Evolutionary conservation across 208 protist genomes (phyloP).

Genomic region (Porcisia deanei): DNA sequence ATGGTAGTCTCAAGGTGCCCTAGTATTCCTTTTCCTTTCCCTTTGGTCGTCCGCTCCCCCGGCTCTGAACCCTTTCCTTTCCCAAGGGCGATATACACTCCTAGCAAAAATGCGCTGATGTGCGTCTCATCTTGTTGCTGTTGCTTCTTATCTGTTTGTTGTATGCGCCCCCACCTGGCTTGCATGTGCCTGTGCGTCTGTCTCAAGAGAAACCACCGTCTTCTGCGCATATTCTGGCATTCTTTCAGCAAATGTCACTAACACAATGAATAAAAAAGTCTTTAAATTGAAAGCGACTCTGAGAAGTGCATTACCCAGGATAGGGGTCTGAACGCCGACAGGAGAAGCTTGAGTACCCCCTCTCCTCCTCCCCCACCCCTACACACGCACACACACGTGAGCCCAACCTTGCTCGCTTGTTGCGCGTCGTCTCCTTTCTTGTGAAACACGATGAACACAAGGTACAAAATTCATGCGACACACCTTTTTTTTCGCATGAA

Average conservation of each 20-base stretch:
- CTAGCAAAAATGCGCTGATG: background rate
- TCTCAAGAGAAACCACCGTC: background rate
- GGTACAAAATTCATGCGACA: background rate
- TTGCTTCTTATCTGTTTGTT: background rate
- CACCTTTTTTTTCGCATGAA: background rate
- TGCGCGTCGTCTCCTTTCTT: background rate
- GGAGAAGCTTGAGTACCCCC: background rate
- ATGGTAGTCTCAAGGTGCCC: no score
- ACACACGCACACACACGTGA: no score
- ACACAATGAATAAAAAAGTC: background rate
- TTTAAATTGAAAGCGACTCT: background rate
- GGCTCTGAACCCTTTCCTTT: background rate
- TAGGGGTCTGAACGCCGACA: background rate
- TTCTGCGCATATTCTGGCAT: background rate
- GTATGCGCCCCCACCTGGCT: background rate
- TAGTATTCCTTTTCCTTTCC: background rate
- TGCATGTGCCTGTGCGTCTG: background rate
- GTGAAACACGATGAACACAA: no score
- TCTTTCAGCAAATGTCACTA: background rate
- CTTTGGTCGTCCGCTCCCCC: background rate
- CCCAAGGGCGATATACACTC: background rate
- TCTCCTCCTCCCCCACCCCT: no score
- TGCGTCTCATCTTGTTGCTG: background rate
- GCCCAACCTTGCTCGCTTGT: background rate
- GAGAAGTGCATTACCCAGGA: background rate